Evolutionary conservation across 2,329 filamentous ascomycete genomes (phyloP).

Genomic region (Aspergillus pseudoviridinutans): DNA sequence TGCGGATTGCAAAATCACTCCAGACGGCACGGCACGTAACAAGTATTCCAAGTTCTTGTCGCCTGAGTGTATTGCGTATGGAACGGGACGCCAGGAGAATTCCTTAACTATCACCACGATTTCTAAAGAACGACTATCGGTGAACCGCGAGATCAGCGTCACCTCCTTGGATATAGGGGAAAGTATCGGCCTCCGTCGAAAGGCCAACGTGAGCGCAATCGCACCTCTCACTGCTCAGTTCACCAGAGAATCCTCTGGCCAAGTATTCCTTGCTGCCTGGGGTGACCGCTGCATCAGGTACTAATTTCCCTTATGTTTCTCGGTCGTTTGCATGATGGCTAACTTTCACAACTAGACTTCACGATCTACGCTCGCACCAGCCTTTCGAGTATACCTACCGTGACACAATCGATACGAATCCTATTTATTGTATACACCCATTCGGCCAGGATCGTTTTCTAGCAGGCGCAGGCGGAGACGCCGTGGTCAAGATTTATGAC

Average conservation of each 20-base stretch:
- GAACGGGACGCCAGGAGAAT: slow-evolving; percentile 40
- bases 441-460: slow-evolving; percentile 56
- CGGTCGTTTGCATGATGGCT: background rate
- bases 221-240: slow-evolving; percentile 29
- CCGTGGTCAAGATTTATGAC: slow-evolving; percentile 60
- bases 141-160: slow-evolving; percentile 35
- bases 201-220: slow-evolving; percentile 33
- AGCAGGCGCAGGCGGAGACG: slow-evolving; percentile 54
- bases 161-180: slow-evolving; percentile 29
- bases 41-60: slow-evolving; percentile 54
- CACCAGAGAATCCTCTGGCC: slow-evolving; percentile 32
- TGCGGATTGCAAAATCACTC: slow-evolving; percentile 21
- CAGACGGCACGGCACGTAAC: slow-evolving; percentile 28
- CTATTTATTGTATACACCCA: slow-evolving; percentile 56
- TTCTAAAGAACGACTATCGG: slow-evolving; percentile 40
- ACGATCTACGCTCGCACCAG: slow-evolving; percentile 55
- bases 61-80: slow-evolving; percentile 48
- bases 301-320: background rate
- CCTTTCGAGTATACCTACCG: slow-evolving; percentile 48
- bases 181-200: slow-evolving; percentile 16
- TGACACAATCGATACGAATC: slow-evolving; percentile 55
- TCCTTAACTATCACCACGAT: slow-evolving; percentile 51
- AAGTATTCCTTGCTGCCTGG: slow-evolving; percentile 58
- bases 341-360: slow-evolving; percentile 42
- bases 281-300: slow-evolving; percentile 53